A percentile compares a stretch with the other conserved stretches of the same genome.
phyloP scores from a whole-genome alignment of 176 grass and related monocot species.

The Miscanthus lutarioriparius region DNA sequence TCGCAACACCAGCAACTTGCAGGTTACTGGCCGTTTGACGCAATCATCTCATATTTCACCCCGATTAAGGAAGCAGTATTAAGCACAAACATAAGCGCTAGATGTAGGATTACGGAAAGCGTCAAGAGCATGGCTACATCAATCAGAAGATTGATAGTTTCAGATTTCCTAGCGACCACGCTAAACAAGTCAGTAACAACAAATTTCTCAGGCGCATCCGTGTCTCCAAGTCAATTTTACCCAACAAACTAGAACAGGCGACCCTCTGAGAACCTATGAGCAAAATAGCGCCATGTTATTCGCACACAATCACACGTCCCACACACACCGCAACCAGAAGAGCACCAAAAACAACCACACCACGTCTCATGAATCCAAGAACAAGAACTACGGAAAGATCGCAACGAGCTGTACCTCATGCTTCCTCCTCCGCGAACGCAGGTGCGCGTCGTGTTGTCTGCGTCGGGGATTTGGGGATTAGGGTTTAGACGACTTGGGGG shows the following conservation, averaged over 20 bases:
- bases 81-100: background rate
- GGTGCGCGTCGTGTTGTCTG: background rate
- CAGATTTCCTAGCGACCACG: background rate
- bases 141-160: background rate
- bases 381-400: background rate
- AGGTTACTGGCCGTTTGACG: background rate
- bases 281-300: background rate
- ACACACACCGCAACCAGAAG: background rate
- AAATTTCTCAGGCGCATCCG: background rate
- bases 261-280: background rate
- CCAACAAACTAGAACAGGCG: background rate
- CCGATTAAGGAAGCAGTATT: background rate
- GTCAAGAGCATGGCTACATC: background rate
- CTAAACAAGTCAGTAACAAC: background rate
- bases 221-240: background rate
- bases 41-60: background rate
- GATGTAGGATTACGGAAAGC: background rate
- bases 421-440: background rate
- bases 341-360: background rate
- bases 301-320: background rate
- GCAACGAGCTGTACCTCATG: constrained; percentile 40
- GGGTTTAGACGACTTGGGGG: constrained; percentile 20
- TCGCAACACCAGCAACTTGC: background rate
- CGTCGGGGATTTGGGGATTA: constrained; percentile 25
- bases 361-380: background rate